Base-by-base conservation (phyloP, 768 basidiomycete genomes). In the Suillus paluster region DNA sequence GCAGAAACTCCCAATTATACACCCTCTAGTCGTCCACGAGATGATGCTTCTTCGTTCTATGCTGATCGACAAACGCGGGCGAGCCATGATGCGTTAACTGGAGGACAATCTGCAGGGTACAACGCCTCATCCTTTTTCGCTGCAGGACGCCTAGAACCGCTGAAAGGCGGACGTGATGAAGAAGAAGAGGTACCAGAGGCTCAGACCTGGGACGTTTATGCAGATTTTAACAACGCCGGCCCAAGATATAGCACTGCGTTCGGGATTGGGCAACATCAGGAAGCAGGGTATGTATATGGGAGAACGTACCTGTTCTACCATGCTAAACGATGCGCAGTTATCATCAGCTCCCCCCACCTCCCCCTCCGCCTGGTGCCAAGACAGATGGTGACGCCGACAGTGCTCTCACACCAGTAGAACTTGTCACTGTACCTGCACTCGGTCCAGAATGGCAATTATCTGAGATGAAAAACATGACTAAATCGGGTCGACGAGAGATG, bases 381-480 rank as follows among this genome's bases (percentile, higher is more conserved):
- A 58, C 63, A 34, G 84, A 83, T 30, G 79, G 68, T 12, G 80
- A 81, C 53, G 68, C 70, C 14, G 70, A 72, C 49, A 69, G 66
- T 46, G 57, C 75, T 19, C 59, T 68, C 5, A 79, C 80, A 11
- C 86, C 84, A 4, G 91, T 95, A 25, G 95, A 98, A 75, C 81
- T 96, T 73, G 90, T 97, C 48, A 97, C 95, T 1, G 94, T 97
- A 0, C 95, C 95, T 3, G 92, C 92, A 2, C 81, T 98, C 3
- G 95, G 95, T 21, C 79, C 95, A 0, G 95, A 98, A 77, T 98
- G 95, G 95, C 84, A 84, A 27, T 86, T 87, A 55, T 78, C 83
- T 21, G 95, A 98, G 72, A 76, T 97, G 73, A 84, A 82, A 53
- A 83, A 84, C 41, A 90, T 94, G 85, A 91, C 90, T 1, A 90